These are phyloP conservation scores for Apiospora phragmitis DNA, from an alignment of 2,329 filamentous ascomycete species.

Conservation along the genomic window DNA sequence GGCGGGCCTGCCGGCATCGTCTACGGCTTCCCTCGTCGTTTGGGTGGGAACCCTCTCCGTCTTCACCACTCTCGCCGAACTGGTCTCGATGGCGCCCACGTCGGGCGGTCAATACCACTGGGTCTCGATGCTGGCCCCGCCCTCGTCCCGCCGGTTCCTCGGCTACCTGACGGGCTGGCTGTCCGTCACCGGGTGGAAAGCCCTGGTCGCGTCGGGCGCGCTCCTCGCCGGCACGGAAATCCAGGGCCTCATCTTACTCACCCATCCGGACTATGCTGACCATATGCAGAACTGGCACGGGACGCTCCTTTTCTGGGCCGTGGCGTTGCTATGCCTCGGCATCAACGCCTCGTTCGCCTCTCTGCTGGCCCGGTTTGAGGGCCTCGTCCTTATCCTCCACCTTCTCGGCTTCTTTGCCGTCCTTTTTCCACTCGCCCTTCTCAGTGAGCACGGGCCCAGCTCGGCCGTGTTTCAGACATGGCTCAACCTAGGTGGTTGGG, in stretches of 20 bases:
- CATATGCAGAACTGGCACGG: background rate
- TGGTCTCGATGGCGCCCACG: conserved; percentile 41
- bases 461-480: background rate
- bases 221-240: background rate
- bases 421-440: background rate
- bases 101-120: conserved; percentile 27
- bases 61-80: conserved; percentile 46
- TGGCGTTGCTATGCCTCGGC: background rate
- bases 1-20: conserved; percentile 44
- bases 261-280: background rate
- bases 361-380: background rate
- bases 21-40: conserved; percentile 52
- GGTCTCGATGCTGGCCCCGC: conserved; percentile 27
- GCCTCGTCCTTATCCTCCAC: background rate
- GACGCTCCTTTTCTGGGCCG: background rate
- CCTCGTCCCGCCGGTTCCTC: conserved; percentile 19
- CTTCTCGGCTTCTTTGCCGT: background rate
- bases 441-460: background rate
- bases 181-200: conserved; percentile 23
- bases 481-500: background rate
- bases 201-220: conserved; percentile 16
- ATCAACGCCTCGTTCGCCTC: background rate
- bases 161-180: conserved; percentile 26
- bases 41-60: conserved; percentile 48
- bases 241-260: background rate